phyloP scores from a whole-genome alignment of 345 rosid species.

The Lepidium africanum region DNA sequence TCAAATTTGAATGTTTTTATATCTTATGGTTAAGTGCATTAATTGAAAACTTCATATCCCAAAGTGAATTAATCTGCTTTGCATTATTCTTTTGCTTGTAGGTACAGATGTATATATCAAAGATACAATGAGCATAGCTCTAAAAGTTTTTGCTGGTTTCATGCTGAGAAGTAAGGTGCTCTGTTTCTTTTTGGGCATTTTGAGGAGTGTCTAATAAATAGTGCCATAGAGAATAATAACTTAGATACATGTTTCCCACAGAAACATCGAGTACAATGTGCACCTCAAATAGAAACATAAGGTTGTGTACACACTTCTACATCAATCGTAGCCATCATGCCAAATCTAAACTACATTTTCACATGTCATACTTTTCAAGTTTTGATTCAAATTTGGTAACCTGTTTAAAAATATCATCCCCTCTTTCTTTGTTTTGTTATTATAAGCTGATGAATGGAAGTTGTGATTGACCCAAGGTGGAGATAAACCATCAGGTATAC shows the following conservation, averaged over 20 bases:
- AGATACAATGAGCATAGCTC: conserved; percentile 78
- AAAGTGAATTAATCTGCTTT: not conserved
- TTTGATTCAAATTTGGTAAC: not conserved
- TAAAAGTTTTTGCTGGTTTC: conserved; percentile 54
- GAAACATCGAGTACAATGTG: conserved; percentile 93
- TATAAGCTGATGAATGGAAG: conserved; percentile 91
- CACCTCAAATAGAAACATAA: conserved; percentile 92
- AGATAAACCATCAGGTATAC: conserved; percentile 93
- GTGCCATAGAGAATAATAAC: not conserved
- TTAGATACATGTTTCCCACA: not conserved
- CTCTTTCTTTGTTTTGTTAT: not conserved
- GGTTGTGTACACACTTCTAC: conserved; percentile 98
- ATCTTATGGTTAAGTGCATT: not conserved
- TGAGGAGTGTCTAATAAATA: not conserved
- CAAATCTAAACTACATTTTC: conserved; percentile 48
- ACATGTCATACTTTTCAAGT: not conserved
- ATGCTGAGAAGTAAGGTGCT: conserved; percentile 58
- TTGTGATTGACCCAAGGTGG: conserved; percentile 93
- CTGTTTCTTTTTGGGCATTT: not conserved
- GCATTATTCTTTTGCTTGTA: conserved; percentile 20
- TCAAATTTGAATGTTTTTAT: not conserved
- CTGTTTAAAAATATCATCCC: not conserved
- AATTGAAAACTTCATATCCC: not conserved
- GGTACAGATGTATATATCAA: conserved; percentile 94
- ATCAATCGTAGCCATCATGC: conserved; percentile 97